A percentile compares a stretch with the other conserved stretches of the same genome.
These are phyloP conservation scores for Xanthoparmelia taractica DNA, from an alignment of 495 filamentous ascomycete species.

Conservation along the genomic window DNA sequence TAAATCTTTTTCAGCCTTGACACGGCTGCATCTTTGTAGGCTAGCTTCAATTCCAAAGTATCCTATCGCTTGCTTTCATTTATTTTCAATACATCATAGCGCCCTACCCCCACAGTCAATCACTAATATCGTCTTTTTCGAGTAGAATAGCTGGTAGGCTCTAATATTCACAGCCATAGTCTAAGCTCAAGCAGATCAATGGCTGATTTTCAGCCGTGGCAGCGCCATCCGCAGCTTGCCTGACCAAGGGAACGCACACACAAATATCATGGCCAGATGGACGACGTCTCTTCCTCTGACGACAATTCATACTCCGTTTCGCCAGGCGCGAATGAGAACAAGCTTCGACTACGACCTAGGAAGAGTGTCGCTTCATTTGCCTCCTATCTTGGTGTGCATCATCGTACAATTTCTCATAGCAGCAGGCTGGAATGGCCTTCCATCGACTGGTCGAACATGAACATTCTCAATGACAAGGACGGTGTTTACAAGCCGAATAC, in stretches of 20 bases:
- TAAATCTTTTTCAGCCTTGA: background rate
- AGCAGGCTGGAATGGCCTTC: constrained; percentile 5
- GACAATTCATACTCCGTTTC: constrained; percentile 1
- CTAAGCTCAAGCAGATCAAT: background rate
- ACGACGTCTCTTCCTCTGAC: background rate
- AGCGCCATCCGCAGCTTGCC: constrained; percentile 5
- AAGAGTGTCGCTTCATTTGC: constrained; percentile 14
- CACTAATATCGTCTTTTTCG: background rate
- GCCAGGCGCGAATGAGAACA: background rate
- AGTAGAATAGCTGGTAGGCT: background rate
- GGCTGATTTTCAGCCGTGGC: background rate
- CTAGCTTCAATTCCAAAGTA: background rate
- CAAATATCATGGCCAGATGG: background rate
- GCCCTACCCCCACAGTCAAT: too few species aligned
- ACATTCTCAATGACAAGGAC: background rate
- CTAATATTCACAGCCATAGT: background rate
- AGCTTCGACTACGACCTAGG: constrained; percentile 5
- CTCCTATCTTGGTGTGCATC: constrained; percentile 8
- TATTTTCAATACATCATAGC: too few species aligned
- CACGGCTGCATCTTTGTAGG: background rate
- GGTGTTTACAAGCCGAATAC: constrained; percentile 12
- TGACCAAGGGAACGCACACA: background rate
- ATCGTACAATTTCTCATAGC: background rate
- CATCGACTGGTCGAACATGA: constrained; percentile 1
- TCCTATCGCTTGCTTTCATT: too few species aligned